phyloP scores from a whole-genome alignment of 177 flowering plant genomes.

The Telopea speciosissima region DNA sequence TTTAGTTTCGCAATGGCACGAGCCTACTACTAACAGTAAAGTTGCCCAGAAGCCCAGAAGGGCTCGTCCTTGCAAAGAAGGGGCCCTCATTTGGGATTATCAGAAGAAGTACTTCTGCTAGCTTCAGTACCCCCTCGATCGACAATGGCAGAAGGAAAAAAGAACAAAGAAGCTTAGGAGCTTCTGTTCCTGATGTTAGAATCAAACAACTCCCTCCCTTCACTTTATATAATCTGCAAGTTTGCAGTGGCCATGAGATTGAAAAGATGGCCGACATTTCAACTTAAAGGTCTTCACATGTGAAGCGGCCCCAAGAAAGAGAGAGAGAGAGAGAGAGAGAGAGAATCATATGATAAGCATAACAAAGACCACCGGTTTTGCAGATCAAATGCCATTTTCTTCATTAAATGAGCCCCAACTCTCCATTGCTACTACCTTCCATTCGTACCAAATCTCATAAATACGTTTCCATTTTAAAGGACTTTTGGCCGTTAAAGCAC shows the following conservation, averaged over 20 bases:
- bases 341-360: no score
- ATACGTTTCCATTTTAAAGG: no score
- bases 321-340: neutral
- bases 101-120: no score
- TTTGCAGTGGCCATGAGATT: neutral
- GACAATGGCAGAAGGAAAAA: neutral
- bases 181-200: neutral
- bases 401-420: conserved; percentile 43
- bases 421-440: neutral
- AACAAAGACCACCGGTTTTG: conserved; percentile 18
- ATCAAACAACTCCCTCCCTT: neutral
- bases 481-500: no score
- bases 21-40: conserved; percentile 22
- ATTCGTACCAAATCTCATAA: conserved; percentile 7
- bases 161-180: neutral
- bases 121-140: no score
- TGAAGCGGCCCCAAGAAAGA: conserved; percentile 16
- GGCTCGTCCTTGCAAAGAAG: conserved; percentile 19
- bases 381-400: conserved; percentile 12
- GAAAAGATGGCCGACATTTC: conserved; percentile 4
- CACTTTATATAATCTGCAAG: neutral
- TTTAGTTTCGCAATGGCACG: conserved; percentile 33
- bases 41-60: conserved; percentile 33
- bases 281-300: conserved; percentile 16
- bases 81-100: conserved; percentile 30